These are phyloP conservation scores for Camellia granthamiana DNA, from an alignment of 148 eudicot genomes.

Conservation along the genomic window DNA sequence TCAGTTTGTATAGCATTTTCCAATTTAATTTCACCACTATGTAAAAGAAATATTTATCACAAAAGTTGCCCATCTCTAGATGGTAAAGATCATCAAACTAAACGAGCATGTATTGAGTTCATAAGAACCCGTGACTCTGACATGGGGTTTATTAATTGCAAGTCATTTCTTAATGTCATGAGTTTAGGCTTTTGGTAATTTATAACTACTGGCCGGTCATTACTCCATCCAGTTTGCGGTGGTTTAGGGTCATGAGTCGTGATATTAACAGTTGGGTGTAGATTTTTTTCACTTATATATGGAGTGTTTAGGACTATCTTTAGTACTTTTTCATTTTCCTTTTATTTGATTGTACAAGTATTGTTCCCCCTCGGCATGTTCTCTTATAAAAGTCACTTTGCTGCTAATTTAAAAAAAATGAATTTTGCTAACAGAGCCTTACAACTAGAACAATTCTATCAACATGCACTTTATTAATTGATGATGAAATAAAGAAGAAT, in stretches of 20 bases:
- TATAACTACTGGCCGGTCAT: background rate
- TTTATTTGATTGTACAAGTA: too few relatives aligned
- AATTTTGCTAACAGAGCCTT: background rate
- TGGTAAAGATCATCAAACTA: background rate
- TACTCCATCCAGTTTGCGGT: too few relatives aligned
- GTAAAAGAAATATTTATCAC: background rate
- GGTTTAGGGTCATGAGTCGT: too few relatives aligned
- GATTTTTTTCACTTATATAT: too few relatives aligned
- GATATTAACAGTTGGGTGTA: too few relatives aligned
- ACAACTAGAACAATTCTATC: background rate
- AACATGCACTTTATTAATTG: background rate
- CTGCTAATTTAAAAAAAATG: background rate
- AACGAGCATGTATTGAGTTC: constrained; percentile 2
- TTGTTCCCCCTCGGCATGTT: background rate
- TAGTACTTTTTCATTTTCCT: too few relatives aligned
- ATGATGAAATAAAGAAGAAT: background rate
- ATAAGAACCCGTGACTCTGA: background rate
- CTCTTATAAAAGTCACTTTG: background rate
- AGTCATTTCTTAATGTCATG: background rate
- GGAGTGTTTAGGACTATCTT: too few relatives aligned
- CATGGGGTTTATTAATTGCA: background rate
- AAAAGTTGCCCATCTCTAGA: background rate
- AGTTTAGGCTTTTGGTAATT: too few relatives aligned
- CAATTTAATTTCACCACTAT: background rate
- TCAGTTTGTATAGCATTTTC: too few relatives aligned